Base-by-base conservation (phyloP, 1,284 basidiomycete species). In the Fomitopsis palustris region DNA sequence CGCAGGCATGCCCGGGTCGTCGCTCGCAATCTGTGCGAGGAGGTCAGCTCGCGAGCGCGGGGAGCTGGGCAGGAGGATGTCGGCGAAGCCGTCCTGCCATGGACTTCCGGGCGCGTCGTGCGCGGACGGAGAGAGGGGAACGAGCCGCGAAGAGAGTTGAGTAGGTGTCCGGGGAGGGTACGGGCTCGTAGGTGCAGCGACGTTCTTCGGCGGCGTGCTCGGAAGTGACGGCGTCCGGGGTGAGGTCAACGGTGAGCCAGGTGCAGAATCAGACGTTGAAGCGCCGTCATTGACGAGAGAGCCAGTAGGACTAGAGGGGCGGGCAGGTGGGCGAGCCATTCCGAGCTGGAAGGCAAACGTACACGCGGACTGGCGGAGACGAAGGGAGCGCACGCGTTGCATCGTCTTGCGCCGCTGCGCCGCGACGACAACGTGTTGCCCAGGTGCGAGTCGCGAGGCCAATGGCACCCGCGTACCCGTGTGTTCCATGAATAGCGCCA, bases 401-500 rank as follows among this genome's bases (percentile, higher is more conserved):
- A 69, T 64, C 14, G 65, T 67, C 58, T 65, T 58, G 38, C 67
- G 57, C 12, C 62, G 60, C 19, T 53, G 39, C 2, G 53, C 35
- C 1, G 53, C 42, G 31, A 25, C 49, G 45, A 54, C 41, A 31
- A 35, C 29, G 27, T 54, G 53, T 25, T 60, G 55, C 41, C 54
- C 55, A n/a, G 56, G 27, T 3, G 60, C n/a, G 23, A 57, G 21
- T 9, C 25, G 53, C 21, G 55, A 49, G 38, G 64, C 45, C 23
- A 64, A 58, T 21, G 51, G 42, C 21, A 66, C n/a, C 19, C 61
- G 64, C n/a, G 69, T 70, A 3, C 65, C 64, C 9, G 65, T 67
- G 6, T 55, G 60, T 49, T 64, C 62, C 45, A 67, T 58, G 57
- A 67, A 70, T 29, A 49, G 56, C 1, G 62, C 58, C 21, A 69